phyloP scores from a whole-genome alignment of 2,329 filamentous ascomycete genomes.

The Diaporthe sp. region DNA sequence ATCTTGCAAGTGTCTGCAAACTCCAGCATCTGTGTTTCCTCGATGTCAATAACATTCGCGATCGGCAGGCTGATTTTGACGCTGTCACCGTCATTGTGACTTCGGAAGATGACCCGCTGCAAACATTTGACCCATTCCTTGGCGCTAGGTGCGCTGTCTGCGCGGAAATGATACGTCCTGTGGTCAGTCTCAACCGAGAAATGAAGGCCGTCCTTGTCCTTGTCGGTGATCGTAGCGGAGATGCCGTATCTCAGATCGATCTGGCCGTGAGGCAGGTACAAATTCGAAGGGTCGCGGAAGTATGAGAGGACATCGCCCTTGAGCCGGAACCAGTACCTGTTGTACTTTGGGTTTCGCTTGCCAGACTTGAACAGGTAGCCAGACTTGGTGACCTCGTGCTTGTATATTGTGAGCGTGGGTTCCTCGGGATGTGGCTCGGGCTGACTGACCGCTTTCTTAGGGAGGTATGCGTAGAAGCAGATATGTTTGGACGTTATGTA shows the following conservation, averaged over 20 bases:
- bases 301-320: conserved; percentile 94
- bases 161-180: conserved; percentile 86
- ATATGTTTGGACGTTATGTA: conserved; percentile 95
- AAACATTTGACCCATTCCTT: conserved; percentile 97
- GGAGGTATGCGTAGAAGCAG: conserved; percentile 97
- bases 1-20: conserved; percentile 96
- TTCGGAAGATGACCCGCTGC: conserved; percentile 94
- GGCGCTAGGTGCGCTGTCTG: conserved; percentile 87
- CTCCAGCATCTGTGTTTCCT: conserved; percentile 89
- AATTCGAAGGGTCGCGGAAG: conserved; percentile 82
- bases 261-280: conserved; percentile 92
- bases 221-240: conserved; percentile 81
- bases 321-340: conserved; percentile 91
- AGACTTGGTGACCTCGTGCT: conserved; percentile 83
- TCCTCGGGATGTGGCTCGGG: conserved; percentile 6
- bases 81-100: conserved; percentile 95
- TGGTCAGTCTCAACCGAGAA: conserved; percentile 87
- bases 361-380: conserved; percentile 91
- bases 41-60: conserved; percentile 89
- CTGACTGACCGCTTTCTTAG: conserved; percentile 81
- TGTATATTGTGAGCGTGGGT: conserved; percentile 35
- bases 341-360: conserved; percentile 86
- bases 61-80: conserved; percentile 95
- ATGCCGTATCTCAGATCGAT: conserved; percentile 94
- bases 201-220: conserved; percentile 79